A percentile compares a stretch with the other conserved stretches of the same genome.
phyloP scores from a whole-genome alignment of 78 protist species.

The Protostelium mycophagum region DNA sequence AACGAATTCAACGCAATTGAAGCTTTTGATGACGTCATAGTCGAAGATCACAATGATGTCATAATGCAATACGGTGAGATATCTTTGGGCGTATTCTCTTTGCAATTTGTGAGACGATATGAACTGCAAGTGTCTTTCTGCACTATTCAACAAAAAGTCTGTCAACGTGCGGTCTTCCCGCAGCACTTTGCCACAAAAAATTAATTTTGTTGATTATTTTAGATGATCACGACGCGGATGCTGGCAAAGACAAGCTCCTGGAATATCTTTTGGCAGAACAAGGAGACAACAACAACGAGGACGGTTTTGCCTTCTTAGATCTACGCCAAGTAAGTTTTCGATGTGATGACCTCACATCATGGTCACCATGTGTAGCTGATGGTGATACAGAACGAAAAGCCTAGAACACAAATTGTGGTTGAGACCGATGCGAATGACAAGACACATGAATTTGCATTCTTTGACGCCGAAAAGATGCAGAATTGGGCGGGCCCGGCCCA shows the following conservation, averaged over 20 bases:
- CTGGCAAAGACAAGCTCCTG: constrained; percentile 8
- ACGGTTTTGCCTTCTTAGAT: neutral
- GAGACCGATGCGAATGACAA: constrained; percentile 2
- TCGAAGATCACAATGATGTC: neutral
- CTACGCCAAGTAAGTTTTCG: neutral
- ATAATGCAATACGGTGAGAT: neutral
- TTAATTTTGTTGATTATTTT: no score
- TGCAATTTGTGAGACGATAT: no score
- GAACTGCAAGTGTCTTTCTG: no score
- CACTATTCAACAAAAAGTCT: no score
- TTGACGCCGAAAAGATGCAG: constrained; percentile 7
- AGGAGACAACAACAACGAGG: constrained; percentile 19
- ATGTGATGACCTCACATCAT: neutral
- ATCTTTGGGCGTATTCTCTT: no score
- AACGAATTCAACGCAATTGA: neutral
- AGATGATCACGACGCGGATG: no score
- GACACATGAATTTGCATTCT: constrained; percentile 34
- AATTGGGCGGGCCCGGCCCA: constrained; percentile 77
- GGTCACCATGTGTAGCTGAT: neutral
- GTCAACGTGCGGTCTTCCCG: no score
- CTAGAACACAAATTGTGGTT: constrained; percentile 12
- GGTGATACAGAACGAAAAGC: neutral
- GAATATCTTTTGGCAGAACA: neutral
- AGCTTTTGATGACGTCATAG: neutral
- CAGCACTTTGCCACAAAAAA: no score